Conservation (phyloP, 495 filamentous ascomycete species). For the Pseudomonodictys pantanalensis region DNA sequence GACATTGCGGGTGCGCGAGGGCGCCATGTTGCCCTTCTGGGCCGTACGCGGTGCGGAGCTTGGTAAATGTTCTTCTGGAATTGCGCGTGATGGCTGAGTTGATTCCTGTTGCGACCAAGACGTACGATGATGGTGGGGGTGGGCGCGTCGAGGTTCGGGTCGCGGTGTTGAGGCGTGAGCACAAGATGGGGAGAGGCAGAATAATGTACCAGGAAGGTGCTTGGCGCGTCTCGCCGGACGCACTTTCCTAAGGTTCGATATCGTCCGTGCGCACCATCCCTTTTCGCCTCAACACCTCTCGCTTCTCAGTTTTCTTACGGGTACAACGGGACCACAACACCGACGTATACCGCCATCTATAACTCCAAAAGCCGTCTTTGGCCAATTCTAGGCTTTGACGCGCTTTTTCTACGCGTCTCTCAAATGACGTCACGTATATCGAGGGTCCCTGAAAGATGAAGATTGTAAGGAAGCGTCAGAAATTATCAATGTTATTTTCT, state of each 20-base stretch:
- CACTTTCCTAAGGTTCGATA: neutral
- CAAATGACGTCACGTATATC: too few species aligned
- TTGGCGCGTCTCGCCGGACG: conserved; percentile 2
- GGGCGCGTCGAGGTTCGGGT: neutral
- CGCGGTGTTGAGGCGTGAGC: neutral
- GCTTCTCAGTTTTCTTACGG: too few species aligned
- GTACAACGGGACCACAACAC: too few species aligned
- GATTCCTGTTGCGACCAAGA: neutral
- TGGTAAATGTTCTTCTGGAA: neutral
- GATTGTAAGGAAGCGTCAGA: too few species aligned
- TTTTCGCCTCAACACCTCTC: conserved; percentile 9
- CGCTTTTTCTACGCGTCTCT: too few species aligned
- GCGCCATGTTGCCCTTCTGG: conserved; percentile 35
- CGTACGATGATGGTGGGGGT: neutral
- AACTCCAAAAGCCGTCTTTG: too few species aligned
- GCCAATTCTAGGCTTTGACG: too few species aligned
- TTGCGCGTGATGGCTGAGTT: neutral
- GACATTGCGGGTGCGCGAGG: conserved; percentile 28
- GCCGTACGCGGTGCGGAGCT: conserved; percentile 12
- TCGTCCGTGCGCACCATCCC: neutral
- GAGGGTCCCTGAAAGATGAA: too few species aligned
- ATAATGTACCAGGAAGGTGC: conserved; percentile 9
- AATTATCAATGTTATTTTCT: too few species aligned
- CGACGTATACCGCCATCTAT: too few species aligned
- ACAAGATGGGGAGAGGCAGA: conserved; percentile 1